phyloP scores from a whole-genome alignment of 768 basidiomycete species.

The Lepiota brunneoincarnata region DNA sequence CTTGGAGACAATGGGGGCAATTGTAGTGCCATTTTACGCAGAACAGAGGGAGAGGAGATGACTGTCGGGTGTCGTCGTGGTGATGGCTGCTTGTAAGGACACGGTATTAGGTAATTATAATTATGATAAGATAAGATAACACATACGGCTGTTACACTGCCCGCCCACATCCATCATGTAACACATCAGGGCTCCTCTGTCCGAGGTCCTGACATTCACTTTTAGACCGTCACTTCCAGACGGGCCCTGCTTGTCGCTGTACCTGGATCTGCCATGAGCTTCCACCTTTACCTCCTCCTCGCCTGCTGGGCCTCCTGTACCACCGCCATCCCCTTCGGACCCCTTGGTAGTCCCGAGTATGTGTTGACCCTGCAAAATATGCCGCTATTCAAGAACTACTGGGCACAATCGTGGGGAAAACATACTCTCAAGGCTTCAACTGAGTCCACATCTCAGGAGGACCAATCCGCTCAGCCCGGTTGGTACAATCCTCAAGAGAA shows the following conservation, averaged over 20 bases:
- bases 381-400: neutral
- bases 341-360: constrained; percentile 1
- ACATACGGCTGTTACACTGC: too few relatives aligned
- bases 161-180: too few relatives aligned
- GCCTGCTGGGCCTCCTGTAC: neutral
- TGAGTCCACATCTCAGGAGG: neutral
- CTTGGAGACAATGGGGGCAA: constrained; percentile 32
- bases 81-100: neutral
- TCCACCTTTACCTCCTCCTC: neutral
- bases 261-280: constrained; percentile 3
- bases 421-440: neutral
- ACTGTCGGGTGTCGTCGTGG: neutral
- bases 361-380: neutral
- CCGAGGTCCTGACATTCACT: too few relatives aligned
- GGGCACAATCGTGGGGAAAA: neutral
- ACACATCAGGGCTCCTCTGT: too few relatives aligned
- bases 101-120: too few relatives aligned
- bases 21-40: constrained; percentile 21
- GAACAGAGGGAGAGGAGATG: neutral
- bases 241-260: too few relatives aligned
- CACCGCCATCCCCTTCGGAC: neutral
- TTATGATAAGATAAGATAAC: too few relatives aligned
- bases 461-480: constrained; percentile 18
- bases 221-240: too few relatives aligned
- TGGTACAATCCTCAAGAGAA: constrained; percentile 69